phyloP scores from a whole-genome alignment of 306 rosid genomes.

The Casuarina equisetifolia region DNA sequence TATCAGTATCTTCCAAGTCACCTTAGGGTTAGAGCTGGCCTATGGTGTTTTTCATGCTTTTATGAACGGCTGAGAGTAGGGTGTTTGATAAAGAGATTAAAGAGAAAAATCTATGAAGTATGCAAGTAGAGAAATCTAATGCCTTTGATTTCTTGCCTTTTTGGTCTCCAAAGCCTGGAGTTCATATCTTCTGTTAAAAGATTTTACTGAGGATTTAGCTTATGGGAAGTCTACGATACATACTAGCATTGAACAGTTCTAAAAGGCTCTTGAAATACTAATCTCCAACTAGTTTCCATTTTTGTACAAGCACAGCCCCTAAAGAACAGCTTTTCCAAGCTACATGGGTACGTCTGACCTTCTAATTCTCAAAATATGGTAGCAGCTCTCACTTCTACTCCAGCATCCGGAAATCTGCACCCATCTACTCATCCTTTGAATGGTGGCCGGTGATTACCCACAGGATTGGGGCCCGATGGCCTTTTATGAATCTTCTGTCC shows the following conservation, averaged over 20 bases:
- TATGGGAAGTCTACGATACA: background rate
- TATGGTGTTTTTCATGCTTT: background rate
- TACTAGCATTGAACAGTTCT: slow-evolving; percentile 8
- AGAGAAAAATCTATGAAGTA: too few relatives aligned
- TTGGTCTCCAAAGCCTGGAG: background rate
- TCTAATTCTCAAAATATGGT: slow-evolving; percentile 12
- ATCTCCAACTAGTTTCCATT: slow-evolving; percentile 37
- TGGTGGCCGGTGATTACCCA: slow-evolving; percentile 75
- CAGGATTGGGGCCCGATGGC: slow-evolving; percentile 87
- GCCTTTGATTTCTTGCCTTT: background rate
- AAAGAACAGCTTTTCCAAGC: slow-evolving; percentile 24
- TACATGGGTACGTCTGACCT: slow-evolving; percentile 30
- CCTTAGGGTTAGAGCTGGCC: background rate
- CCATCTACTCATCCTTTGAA: slow-evolving; percentile 40
- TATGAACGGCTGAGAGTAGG: too few relatives aligned
- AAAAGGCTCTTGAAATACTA: slow-evolving; percentile 22
- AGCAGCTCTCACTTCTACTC: slow-evolving; percentile 27
- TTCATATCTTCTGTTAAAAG: background rate
- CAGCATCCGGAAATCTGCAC: slow-evolving; percentile 18
- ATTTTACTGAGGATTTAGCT: background rate
- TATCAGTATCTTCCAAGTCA: background rate
- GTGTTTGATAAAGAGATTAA: too few relatives aligned
- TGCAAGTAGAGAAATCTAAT: background rate
- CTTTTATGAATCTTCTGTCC: slow-evolving; percentile 47
- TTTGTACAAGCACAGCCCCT: slow-evolving; percentile 46